Base-by-base conservation (phyloP, 1,284 basidiomycete species). In the Mycena citricolor region DNA sequence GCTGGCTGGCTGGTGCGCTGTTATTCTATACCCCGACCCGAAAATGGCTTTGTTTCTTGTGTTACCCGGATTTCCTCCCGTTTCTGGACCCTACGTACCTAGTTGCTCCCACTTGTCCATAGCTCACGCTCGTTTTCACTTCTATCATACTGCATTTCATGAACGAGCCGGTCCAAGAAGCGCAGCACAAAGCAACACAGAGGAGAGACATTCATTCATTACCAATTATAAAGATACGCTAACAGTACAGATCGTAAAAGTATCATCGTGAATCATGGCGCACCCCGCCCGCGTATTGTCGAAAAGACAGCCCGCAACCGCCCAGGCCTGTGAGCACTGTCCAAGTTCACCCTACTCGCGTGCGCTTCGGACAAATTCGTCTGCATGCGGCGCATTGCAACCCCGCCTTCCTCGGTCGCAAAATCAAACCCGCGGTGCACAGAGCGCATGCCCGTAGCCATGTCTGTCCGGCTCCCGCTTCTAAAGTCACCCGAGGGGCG, bases 381-480 rank as follows among this genome's bases (percentile, higher is more conserved):
- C 64, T 90, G 88, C 65, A 90, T 84, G 43, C 88, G 69, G 44
- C 77, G 78, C 65, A 90, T 85, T 30, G 87, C 88, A 19, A 91
- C 82, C 32, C 91, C 90, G 44, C 77, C 74, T 64, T 94, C 91
- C 64, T 94, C 91, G 19, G 80, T 81, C 17, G 83, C 77, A 59
- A 94, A 94, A 63, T 88, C 86, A 62, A 91, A 94, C 3, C 91
- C 91, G 46, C 83, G 84, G 51, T 87, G 72, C 22, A 81, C 66
- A 2, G 80, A 77, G 13, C 77, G 73, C 39, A 85, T 47, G 30
- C 91, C 91, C 2, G 89, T 93, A 10, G 86, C 77, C 91, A 94
- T 90, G 60, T 90, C 87, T 16, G 84, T 86, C 43, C 83, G 76
- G 57, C 82, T 87, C 5, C 71, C 80, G 22, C 59, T 60, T 13